phyloP scores from a whole-genome alignment of 2,329 filamentous ascomycete genomes.

The Cercospora sp. region DNA sequence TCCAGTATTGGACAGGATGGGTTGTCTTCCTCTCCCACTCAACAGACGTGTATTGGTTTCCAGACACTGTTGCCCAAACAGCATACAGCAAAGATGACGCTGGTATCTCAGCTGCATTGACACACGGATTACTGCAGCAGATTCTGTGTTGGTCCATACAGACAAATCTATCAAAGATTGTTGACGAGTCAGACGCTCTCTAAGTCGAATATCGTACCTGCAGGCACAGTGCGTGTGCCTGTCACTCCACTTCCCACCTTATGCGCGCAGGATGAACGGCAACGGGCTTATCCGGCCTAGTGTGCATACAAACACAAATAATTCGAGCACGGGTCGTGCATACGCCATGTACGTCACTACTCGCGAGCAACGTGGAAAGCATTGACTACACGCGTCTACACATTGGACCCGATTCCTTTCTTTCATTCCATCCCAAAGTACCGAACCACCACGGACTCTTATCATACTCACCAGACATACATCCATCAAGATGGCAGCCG shows the following conservation, averaged over 20 bases:
- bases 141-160: too few species aligned
- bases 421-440: not conserved
- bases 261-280: not conserved
- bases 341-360: not conserved
- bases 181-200: too few species aligned
- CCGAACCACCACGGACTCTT: not conserved
- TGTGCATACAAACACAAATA: not conserved
- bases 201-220: too few species aligned
- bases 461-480: not conserved
- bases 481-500: conserved; percentile 15
- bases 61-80: too few species aligned
- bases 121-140: too few species aligned
- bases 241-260: too few species aligned
- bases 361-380: not conserved
- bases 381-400: not conserved
- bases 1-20: not conserved
- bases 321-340: not conserved
- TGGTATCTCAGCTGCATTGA: too few species aligned
- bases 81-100: too few species aligned
- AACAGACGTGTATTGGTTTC: too few species aligned
- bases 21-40: too few species aligned
- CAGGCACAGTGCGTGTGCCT: too few species aligned
- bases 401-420: not conserved
- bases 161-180: too few species aligned
- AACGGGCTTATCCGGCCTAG: not conserved